Evolutionary conservation across 2,329 filamentous ascomycete species (phyloP), one percentile per base, ranked within the genome.

Genomic region (Colletotrichum chlorophyti): DNA sequence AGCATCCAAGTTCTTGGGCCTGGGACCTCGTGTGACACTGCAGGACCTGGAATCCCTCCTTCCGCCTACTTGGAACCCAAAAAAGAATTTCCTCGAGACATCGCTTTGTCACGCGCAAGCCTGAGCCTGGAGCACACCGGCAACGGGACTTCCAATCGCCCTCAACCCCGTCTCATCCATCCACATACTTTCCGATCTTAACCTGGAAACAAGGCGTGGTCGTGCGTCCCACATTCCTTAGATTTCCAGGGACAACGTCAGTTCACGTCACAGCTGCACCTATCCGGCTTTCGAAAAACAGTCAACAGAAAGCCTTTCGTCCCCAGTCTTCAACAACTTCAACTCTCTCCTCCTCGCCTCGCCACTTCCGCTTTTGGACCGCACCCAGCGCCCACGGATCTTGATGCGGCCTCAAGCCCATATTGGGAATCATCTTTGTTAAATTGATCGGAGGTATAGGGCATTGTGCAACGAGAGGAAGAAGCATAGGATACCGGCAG

Each of bases 401-500:
- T 52, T 46, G 52, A 58, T 57, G 57, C 52, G 41, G 53, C 37
- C 52, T 60, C 37, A 23, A 52, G n/a, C n/a, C n/a, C n/a, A 58
- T 31, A 32, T 31, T 51, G 21, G 32, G 26, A 58, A 35, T 14
- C n/a, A n/a, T n/a, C n/a, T n/a, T n/a, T n/a, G n/a, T n/a, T n/a
- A n/a, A n/a, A n/a, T n/a, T n/a, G n/a, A n/a, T n/a, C n/a, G n/a
- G n/a, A n/a, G n/a, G n/a, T n/a, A n/a, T n/a, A n/a, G n/a, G n/a
- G n/a, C n/a, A n/a, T n/a, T n/a, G n/a, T n/a, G n/a, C n/a, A n/a
- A n/a, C n/a, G n/a, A n/a, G n/a, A 15, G 23, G 42, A 38, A 48
- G 27, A 26, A 24, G 23, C 23, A 19, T n/a, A 24, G 32, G 37
- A 15, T 10, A 58, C 60, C 60, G 70, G 67, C 65, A 68, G 74